Evolutionary conservation across 129 eudicot genomes (phyloP).

Genomic region (Gnaphalium uliginosum): DNA sequence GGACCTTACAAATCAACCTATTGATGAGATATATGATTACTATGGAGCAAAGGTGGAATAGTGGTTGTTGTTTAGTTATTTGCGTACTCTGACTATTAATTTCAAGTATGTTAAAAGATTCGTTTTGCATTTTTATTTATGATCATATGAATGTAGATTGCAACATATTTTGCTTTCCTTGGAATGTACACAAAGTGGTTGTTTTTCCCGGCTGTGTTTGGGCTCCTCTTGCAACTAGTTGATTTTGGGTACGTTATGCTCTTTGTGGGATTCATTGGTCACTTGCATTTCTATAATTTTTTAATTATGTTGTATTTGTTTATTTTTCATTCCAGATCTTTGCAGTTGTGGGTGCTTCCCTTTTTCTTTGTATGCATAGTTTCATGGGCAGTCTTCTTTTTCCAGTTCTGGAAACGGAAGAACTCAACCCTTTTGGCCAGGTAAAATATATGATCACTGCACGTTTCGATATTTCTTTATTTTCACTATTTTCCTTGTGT

Average conservation of each 20-base stretch:
- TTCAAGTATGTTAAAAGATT: slow-evolving; percentile 5
- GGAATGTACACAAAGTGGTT: slow-evolving; percentile 94
- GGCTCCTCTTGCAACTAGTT: slow-evolving; percentile 58
- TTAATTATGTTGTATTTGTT: not conserved
- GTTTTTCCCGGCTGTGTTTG: slow-evolving; percentile 80
- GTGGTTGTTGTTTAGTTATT: not conserved
- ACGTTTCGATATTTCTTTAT: not conserved
- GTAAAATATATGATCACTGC: slow-evolving; percentile 32
- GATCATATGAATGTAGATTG: slow-evolving; percentile 51
- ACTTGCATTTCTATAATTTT: not conserved
- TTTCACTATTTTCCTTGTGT: not conserved
- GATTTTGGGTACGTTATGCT: slow-evolving; percentile 74
- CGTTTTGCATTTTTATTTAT: not conserved
- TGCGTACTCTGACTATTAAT: not conserved
- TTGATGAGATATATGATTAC: slow-evolving; percentile 80
- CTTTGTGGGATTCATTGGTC: slow-evolving; percentile 8
- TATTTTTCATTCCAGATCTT: slow-evolving; percentile 45
- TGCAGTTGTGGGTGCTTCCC: slow-evolving; percentile 78
- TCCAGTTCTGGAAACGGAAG: slow-evolving; percentile 93
- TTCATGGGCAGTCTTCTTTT: slow-evolving; percentile 86
- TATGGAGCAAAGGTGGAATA: slow-evolving; percentile 77
- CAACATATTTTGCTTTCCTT: slow-evolving; percentile 87
- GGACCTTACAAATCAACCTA: slow-evolving; percentile 81
- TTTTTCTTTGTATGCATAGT: slow-evolving; percentile 63
- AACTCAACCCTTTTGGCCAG: slow-evolving; percentile 76